Evolutionary conservation across 2,329 filamentous ascomycete species (phyloP).

Genomic region (Colletotrichum coccodes): DNA sequence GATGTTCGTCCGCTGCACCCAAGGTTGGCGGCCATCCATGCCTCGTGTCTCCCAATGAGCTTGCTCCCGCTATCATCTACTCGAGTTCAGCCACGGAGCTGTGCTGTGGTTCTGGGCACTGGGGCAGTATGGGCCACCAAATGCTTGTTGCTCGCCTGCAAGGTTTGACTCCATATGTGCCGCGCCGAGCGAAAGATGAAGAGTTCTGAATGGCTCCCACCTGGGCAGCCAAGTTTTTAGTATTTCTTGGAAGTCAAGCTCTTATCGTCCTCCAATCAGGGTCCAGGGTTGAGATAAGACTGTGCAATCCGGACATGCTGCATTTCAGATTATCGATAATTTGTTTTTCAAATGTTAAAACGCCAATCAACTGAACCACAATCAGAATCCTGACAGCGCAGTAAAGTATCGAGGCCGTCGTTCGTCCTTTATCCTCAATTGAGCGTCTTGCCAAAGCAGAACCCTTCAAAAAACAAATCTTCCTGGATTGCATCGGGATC

Average conservation of each 20-base stretch:
- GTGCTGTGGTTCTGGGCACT: background rate
- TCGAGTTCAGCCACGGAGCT: background rate
- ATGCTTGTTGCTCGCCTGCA: slow-evolving; percentile 12
- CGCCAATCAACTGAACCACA: too few relatives aligned
- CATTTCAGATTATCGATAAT: too few relatives aligned
- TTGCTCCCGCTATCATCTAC: background rate
- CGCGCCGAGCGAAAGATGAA: background rate
- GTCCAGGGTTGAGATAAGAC: background rate
- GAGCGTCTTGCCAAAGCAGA: background rate
- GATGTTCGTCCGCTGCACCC: background rate
- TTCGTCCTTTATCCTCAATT: background rate
- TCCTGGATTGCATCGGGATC: slow-evolving; percentile 1
- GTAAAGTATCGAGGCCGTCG: background rate
- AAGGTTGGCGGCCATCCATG: background rate
- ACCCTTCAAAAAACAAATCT: slow-evolving; percentile 9
- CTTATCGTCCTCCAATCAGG: slow-evolving; percentile 31
- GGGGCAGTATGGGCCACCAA: background rate
- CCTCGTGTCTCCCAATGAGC: background rate
- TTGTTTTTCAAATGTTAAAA: background rate
- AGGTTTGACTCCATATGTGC: background rate
- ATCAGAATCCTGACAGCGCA: too few relatives aligned
- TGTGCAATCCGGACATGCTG: background rate
- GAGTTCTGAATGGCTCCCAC: slow-evolving; percentile 4
- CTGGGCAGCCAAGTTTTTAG: slow-evolving; percentile 19
- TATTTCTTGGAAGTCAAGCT: slow-evolving; percentile 17